Evolutionary conservation across 2,329 filamentous ascomycete species (phyloP).

Genomic region (Herpotrichia juniperi): DNA sequence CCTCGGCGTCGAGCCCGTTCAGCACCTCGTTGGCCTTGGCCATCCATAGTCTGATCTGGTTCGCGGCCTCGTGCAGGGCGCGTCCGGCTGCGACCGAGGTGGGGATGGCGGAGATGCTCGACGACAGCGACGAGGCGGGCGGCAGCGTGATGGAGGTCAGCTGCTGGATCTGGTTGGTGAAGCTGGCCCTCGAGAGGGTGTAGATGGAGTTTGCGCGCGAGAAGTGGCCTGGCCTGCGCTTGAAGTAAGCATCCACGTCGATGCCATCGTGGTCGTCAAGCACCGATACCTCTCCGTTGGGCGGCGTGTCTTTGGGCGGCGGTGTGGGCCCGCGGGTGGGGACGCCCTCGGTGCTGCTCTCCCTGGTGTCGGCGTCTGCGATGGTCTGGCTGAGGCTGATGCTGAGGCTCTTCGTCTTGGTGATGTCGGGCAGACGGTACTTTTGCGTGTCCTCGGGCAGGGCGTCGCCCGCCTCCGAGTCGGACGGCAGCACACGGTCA

Average conservation of each 20-base stretch:
- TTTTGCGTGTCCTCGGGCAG: slow-evolving; percentile 75
- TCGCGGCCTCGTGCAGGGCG: slow-evolving; percentile 83
- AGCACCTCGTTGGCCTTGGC: slow-evolving; percentile 89
- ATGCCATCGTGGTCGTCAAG: slow-evolving; percentile 48
- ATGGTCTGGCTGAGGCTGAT: slow-evolving; percentile 53
- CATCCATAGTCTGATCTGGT: slow-evolving; percentile 95
- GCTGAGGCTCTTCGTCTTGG: slow-evolving; percentile 65
- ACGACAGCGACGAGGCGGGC: slow-evolving; percentile 81
- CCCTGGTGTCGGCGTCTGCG: slow-evolving; percentile 21
- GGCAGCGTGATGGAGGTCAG: slow-evolving; percentile 89
- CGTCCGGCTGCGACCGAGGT: slow-evolving; percentile 83
- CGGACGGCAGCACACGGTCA: slow-evolving; percentile 59
- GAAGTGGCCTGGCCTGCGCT: slow-evolving; percentile 59
- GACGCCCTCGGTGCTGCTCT: slow-evolving; percentile 16
- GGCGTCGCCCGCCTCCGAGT: slow-evolving; percentile 52
- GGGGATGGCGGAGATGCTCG: slow-evolving; percentile 82
- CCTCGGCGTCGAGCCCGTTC: slow-evolving; percentile 86
- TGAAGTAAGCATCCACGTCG: slow-evolving; percentile 68
- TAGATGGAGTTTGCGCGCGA: slow-evolving; percentile 81
- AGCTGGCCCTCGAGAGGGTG: slow-evolving; percentile 88
- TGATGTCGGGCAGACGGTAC: slow-evolving; percentile 74
- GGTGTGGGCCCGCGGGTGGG: slow-evolving; percentile 49
- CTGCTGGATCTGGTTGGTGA: slow-evolving; percentile 90
- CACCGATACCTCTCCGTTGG: slow-evolving; percentile 27
- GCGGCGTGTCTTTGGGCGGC: slow-evolving; percentile 57